Conservation (phyloP, 2,329 filamentous ascomycete genomes). For the Ceratocystis cubensis region DNA sequence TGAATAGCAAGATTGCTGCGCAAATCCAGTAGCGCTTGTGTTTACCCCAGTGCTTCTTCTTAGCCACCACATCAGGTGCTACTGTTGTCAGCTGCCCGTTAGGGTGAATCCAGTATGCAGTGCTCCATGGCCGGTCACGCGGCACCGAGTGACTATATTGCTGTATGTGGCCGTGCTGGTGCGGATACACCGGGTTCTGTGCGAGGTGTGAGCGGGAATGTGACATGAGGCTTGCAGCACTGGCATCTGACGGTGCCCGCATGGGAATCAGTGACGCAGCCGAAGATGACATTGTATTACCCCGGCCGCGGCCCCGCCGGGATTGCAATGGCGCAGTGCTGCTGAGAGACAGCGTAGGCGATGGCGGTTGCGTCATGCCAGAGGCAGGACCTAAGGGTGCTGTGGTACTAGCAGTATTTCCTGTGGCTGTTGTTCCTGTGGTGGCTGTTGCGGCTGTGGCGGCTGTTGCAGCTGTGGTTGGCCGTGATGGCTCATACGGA, state of each 20-base stretch:
- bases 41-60: conserved; percentile 15
- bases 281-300: neutral
- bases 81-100: neutral
- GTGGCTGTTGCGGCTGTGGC: neutral
- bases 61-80: neutral
- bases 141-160: neutral
- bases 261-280: neutral
- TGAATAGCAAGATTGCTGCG: conserved; percentile 14
- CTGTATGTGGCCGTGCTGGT: conserved; percentile 5
- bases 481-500: conserved; percentile 18
- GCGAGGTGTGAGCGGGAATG: neutral
- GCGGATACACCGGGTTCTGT: neutral
- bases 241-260: neutral
- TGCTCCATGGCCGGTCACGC: conserved; percentile 16
- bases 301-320: neutral
- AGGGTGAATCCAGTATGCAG: conserved; percentile 19
- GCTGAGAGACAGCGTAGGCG: neutral
- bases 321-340: neutral
- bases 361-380: neutral
- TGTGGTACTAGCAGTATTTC: neutral
- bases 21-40: conserved; percentile 20
- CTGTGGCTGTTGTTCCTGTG: neutral
- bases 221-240: neutral
- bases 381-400: neutral
- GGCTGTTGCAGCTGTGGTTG: conserved; percentile 9